Percentiles rank a stretch among this genome's conserved stretches.
phyloP scores from a whole-genome alignment of 768 basidiomycete genomes.

The Favolaschia claudopus region DNA sequence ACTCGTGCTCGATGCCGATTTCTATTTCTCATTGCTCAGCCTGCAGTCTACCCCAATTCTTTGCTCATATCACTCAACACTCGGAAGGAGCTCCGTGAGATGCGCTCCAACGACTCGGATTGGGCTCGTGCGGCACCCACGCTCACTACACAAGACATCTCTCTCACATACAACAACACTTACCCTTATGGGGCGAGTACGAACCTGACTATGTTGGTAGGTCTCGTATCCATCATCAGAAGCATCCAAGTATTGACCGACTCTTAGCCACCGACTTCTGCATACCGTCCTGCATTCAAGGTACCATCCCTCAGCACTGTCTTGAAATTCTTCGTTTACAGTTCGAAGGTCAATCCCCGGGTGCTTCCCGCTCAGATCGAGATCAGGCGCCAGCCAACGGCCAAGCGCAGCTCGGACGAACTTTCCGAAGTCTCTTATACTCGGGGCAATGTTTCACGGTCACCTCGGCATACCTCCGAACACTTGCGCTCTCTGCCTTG shows the following conservation, averaged over 20 bases:
- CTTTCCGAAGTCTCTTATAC: background rate
- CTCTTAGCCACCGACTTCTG: background rate
- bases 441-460: no score
- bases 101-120: conserved; percentile 10
- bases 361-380: conserved; percentile 2
- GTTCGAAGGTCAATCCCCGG: background rate
- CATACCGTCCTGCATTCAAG: conserved; percentile 17
- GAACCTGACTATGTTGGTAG: background rate
- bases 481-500: conserved; percentile 11
- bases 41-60: conserved; percentile 23
- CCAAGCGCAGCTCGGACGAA: conserved; percentile 12
- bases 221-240: background rate
- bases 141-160: conserved; percentile 1
- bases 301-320: background rate
- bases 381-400: background rate
- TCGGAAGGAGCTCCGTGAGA: conserved; percentile 18
- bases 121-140: conserved; percentile 3
- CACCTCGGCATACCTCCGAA: conserved; percentile 1
- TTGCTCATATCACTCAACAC: conserved; percentile 23
- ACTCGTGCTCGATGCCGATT: no score
- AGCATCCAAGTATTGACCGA: background rate
- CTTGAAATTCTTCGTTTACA: no score
- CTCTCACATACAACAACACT: background rate
- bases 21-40: background rate
- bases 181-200: conserved; percentile 1